A percentile compares a stretch with the other conserved stretches of the same genome.
Evolutionary conservation across 2,329 filamentous ascomycete species (phyloP).

Genomic region (Ophiostoma ulmi): DNA sequence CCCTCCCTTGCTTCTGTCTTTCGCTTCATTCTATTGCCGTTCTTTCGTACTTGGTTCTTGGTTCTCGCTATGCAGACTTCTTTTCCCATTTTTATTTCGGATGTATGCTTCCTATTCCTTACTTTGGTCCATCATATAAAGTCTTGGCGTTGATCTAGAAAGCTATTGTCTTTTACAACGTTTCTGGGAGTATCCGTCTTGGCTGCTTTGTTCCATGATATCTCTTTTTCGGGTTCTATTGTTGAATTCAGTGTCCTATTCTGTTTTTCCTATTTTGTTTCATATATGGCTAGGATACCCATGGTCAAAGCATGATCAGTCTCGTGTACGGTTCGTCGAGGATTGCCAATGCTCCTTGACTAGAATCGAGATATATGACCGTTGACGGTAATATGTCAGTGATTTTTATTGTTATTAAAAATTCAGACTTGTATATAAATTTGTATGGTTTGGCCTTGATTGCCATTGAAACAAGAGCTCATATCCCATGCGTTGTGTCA

Average conservation of each 20-base stretch:
- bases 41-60: background rate
- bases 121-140: background rate
- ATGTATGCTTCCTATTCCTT: background rate
- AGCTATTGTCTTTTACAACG: background rate
- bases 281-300: background rate
- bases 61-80: background rate
- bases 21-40: background rate
- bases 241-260: background rate
- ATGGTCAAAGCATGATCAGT: background rate
- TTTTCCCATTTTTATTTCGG: background rate
- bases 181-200: background rate
- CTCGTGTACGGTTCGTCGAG: background rate
- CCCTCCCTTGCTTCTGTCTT: background rate
- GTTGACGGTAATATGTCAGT: background rate
- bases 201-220: background rate
- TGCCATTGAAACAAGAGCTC: background rate
- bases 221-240: background rate
- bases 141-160: background rate
- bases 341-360: background rate
- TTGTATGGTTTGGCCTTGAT: background rate
- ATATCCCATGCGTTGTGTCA: background rate
- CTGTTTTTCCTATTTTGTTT: background rate
- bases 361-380: background rate
- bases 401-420: background rate
- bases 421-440: background rate